A percentile compares a stretch with the other conserved stretches of the same genome.
Evolutionary conservation across 768 basidiomycete genomes (phyloP).

Genomic region (Ramaria rubella): DNA sequence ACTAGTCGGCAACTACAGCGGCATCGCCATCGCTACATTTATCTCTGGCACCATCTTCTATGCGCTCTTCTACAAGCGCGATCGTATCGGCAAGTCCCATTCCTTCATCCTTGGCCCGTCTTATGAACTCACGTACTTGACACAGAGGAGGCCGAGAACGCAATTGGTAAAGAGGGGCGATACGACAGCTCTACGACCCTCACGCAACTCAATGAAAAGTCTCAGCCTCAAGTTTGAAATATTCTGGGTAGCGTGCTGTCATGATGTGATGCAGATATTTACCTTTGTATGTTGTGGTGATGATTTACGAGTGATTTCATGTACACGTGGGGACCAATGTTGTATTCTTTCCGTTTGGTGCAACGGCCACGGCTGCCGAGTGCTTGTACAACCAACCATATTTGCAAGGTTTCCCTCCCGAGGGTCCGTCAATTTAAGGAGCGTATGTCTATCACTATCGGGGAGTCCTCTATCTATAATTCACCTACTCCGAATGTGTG

Average conservation of each 20-base stretch:
- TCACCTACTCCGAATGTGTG: too few relatives aligned
- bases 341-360: background rate
- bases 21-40: slow-evolving; percentile 20
- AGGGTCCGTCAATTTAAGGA: too few relatives aligned
- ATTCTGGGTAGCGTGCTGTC: background rate
- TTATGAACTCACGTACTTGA: background rate
- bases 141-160: slow-evolving; percentile 9
- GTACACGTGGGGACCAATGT: too few relatives aligned
- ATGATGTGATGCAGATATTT: too few relatives aligned
- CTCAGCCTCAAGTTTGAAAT: background rate
- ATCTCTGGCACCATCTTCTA: slow-evolving; percentile 20
- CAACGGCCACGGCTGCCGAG: background rate
- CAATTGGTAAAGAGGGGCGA: slow-evolving; percentile 2
- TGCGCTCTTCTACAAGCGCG: slow-evolving; percentile 11
- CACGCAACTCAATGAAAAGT: background rate
- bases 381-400: too few relatives aligned
- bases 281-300: too few relatives aligned
- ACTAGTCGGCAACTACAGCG: slow-evolving; percentile 30
- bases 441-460: too few relatives aligned
- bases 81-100: background rate
- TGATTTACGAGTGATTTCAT: too few relatives aligned
- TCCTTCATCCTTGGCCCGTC: background rate
- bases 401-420: too few relatives aligned
- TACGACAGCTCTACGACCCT: slow-evolving; percentile 6
- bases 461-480: too few relatives aligned